These are phyloP conservation scores for Eucalyptus globulus DNA, from an alignment of 345 rosid species.

Conservation along the genomic window DNA sequence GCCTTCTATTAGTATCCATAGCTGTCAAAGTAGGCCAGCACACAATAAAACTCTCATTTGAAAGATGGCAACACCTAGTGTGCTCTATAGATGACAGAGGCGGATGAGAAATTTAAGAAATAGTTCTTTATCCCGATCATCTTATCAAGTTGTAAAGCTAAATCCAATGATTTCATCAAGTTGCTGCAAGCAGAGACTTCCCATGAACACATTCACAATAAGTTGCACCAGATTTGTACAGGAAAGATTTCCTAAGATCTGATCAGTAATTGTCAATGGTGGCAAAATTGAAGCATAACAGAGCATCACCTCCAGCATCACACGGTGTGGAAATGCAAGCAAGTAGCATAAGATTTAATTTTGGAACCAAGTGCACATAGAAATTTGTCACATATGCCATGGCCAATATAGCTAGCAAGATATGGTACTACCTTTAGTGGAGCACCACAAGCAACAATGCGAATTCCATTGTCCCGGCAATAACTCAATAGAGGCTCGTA, in stretches of 20 bases:
- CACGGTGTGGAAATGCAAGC: not conserved
- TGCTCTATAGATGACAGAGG: not conserved
- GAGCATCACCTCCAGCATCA: not conserved
- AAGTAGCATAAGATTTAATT: not conserved
- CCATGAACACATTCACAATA: not conserved
- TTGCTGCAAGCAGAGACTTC: not conserved
- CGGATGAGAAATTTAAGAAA: not conserved
- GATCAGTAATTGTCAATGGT: not conserved
- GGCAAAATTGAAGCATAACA: not conserved
- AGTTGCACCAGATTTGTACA: not conserved
- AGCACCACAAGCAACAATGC: conserved; percentile 77
- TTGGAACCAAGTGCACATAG: not conserved
- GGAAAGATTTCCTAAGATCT: not conserved
- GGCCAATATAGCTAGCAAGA: not conserved
- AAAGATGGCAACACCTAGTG: not conserved
- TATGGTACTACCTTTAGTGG: conserved; percentile 54
- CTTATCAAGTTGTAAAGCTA: not conserved
- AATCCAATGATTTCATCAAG: not conserved
- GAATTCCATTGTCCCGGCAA: conserved; percentile 63
- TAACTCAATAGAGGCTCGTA: conserved; percentile 74
- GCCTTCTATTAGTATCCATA: not conserved
- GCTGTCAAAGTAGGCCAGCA: not conserved
- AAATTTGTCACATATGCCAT: not conserved
- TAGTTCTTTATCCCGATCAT: not conserved
- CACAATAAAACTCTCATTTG: not conserved